These are phyloP conservation scores for Moesziomyces globuligerus DNA, from an alignment of 1,284 basidiomycete species.

Conservation along the genomic window DNA sequence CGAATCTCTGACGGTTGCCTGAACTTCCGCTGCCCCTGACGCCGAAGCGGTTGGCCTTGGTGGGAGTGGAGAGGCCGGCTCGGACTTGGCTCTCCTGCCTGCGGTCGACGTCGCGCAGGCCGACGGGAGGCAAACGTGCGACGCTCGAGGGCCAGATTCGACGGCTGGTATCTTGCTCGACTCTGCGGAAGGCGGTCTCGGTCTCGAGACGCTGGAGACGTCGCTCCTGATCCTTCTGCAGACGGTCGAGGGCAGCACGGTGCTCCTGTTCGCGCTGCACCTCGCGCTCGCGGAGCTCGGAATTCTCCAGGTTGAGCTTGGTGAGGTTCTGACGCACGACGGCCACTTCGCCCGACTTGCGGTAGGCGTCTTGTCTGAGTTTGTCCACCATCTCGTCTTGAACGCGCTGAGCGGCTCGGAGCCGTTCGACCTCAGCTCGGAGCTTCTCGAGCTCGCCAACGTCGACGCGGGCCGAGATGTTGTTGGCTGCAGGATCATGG, in stretches of 20 bases:
- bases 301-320: conserved; percentile 48
- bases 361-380: conserved; percentile 43
- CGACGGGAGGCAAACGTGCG: conserved; percentile 35
- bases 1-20: conserved; percentile 22
- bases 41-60: conserved; percentile 24
- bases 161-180: conserved; percentile 57
- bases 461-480: background rate
- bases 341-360: conserved; percentile 54
- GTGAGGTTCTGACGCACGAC: conserved; percentile 56
- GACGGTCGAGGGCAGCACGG: conserved; percentile 31
- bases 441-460: conserved; percentile 22
- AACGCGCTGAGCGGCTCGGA: conserved; percentile 29
- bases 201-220: conserved; percentile 54
- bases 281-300: conserved; percentile 46
- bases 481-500: background rate
- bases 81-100: conserved; percentile 38
- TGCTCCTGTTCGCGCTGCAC: conserved; percentile 47
- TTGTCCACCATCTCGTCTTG: conserved; percentile 46
- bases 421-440: conserved; percentile 32
- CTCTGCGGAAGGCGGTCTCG: conserved; percentile 52
- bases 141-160: conserved; percentile 56
- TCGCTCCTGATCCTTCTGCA: conserved; percentile 50
- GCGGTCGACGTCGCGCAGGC: conserved; percentile 23
- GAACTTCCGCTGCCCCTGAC: conserved; percentile 29
- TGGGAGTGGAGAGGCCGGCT: conserved; percentile 44